Percentiles rank a stretch among this genome's conserved stretches.
These are phyloP conservation scores for Lathyrus tuberosus DNA, from an alignment of 306 rosid genomes.

Conservation along the genomic window DNA sequence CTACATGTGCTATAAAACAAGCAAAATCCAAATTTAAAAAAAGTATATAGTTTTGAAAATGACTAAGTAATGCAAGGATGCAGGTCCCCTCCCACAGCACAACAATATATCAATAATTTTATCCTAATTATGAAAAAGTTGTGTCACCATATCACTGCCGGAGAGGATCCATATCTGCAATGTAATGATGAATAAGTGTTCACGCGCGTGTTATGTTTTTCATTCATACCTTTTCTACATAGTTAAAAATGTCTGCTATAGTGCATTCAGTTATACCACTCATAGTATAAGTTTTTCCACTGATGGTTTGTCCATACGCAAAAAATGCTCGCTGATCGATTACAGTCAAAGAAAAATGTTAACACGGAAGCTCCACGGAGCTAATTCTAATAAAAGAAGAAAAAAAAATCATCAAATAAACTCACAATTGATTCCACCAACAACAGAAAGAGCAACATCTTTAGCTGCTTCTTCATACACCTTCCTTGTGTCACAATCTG, in stretches of 20 bases:
- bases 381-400: conserved; percentile 35
- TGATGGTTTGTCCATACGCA: conserved; percentile 99
- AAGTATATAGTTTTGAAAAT: conserved; percentile 31
- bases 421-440: conserved; percentile 92
- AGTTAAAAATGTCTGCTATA: conserved; percentile 68
- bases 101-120: background rate
- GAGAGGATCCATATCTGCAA: background rate
- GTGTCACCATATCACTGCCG: background rate
- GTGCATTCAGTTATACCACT: too few relatives aligned
- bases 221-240: conserved; percentile 68
- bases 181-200: background rate
- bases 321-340: conserved; percentile 81
- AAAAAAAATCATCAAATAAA: conserved; percentile 32
- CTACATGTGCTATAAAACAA: conserved; percentile 61
- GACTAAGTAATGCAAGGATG: conserved; percentile 19
- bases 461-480: too few relatives aligned
- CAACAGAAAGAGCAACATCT: conserved; percentile 88
- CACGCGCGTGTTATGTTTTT: background rate
- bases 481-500: conserved; percentile 83
- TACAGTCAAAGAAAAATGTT: conserved; percentile 11
- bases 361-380: conserved; percentile 26
- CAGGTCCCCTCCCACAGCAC: background rate
- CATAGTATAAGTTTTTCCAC: too few relatives aligned
- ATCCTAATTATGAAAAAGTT: background rate
- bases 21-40: conserved; percentile 42